Evolutionary conservation across 768 basidiomycete species (phyloP).

Genomic region (Hericium erinaceus): DNA sequence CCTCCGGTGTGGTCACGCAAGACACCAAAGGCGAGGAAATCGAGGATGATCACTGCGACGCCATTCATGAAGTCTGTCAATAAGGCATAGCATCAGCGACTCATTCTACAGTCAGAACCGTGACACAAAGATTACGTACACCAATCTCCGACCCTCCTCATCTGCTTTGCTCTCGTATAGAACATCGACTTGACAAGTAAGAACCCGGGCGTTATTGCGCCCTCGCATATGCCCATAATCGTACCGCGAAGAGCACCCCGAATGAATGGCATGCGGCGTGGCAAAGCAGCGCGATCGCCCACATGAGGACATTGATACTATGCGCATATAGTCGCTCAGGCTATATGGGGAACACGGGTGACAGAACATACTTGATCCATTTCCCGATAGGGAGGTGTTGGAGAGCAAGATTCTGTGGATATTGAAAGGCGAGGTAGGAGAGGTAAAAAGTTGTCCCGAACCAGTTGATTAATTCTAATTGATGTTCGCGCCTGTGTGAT

Average conservation of each 20-base stretch:
- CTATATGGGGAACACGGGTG: not conserved
- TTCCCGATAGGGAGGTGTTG: conserved; percentile 71
- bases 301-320: conserved; percentile 66
- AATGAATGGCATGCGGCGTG: conserved; percentile 66
- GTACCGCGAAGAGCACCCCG: conserved; percentile 59
- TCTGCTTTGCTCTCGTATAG: conserved; percentile 41
- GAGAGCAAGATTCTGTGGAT: conserved; percentile 70
- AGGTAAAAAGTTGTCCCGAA: conserved; percentile 72
- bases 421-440: conserved; percentile 54
- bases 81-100: not conserved
- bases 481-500: conserved; percentile 43
- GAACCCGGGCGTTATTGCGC: conserved; percentile 74
- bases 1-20: conserved; percentile 46
- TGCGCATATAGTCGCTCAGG: not conserved
- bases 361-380: conserved; percentile 60
- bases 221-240: conserved; percentile 75
- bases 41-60: conserved; percentile 60
- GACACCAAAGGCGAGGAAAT: conserved; percentile 61
- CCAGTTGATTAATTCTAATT: conserved; percentile 65
- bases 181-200: conserved; percentile 60
- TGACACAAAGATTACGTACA: conserved; percentile 25
- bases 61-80: conserved; percentile 67
- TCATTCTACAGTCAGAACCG: too few species aligned
- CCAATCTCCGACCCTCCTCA: conserved; percentile 41
- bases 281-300: conserved; percentile 52